A percentile compares a stretch with the other conserved stretches of the same genome.
phyloP scores from a whole-genome alignment of 441 rosid genomes.

The Adansonia gregorii region DNA sequence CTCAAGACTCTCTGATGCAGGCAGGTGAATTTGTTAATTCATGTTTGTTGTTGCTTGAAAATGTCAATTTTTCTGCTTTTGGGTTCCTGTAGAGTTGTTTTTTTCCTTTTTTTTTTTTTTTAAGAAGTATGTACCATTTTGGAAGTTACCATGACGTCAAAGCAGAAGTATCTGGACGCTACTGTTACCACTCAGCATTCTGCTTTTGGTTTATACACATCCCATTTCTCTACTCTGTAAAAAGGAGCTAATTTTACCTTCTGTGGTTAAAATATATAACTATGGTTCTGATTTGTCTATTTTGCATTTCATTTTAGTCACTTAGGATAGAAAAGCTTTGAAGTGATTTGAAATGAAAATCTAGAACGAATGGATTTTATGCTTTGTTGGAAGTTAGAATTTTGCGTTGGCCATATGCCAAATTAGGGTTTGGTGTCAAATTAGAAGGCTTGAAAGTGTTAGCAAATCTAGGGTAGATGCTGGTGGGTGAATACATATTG shows the following conservation, averaged over 20 bases:
- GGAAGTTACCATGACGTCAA: conserved; percentile 30
- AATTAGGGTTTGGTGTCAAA: neutral
- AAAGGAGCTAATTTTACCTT: conserved; percentile 32
- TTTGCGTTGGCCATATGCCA: neutral
- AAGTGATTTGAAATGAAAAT: neutral
- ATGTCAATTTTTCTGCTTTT: conserved; percentile 29
- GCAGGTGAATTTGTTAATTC: conserved; percentile 59
- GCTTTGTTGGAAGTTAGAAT: neutral
- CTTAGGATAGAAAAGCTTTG: neutral
- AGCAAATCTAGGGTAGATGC: neutral
- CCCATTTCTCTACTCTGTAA: conserved; percentile 45
- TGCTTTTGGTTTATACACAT: conserved; percentile 41
- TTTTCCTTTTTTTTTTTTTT: neutral
- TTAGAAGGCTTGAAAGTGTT: neutral
- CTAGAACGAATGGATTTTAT: neutral
- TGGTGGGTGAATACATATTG: neutral
- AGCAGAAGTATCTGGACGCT: conserved; percentile 37
- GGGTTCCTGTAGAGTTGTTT: conserved; percentile 51
- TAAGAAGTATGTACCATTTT: conserved; percentile 46
- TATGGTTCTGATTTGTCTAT: neutral
- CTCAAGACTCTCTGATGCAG: conserved; percentile 39
- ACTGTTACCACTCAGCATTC: conserved; percentile 21
- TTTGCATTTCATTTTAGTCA: neutral
- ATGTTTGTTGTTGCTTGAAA: conserved; percentile 43
- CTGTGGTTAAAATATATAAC: conserved; percentile 28